These are phyloP conservation scores for Gossypium trilobum DNA, from an alignment of 441 rosid species.

Conservation along the genomic window DNA sequence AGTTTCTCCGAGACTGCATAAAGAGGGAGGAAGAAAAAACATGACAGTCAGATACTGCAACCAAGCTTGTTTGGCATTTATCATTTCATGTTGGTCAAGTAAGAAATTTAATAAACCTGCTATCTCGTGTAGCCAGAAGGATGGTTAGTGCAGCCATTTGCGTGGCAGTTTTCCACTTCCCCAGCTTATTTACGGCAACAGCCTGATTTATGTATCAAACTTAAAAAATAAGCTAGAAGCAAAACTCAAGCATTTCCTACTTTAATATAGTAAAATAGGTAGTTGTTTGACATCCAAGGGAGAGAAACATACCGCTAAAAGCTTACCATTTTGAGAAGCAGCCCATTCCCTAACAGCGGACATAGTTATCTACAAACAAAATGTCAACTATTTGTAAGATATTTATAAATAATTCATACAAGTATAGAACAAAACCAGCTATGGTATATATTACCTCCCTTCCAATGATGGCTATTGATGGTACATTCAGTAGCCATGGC, in stretches of 20 bases:
- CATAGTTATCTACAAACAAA: slow-evolving; percentile 76
- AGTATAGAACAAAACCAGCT: neutral
- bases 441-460: slow-evolving; percentile 59
- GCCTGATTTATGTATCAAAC: slow-evolving; percentile 39
- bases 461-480: slow-evolving; percentile 82
- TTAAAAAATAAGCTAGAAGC: neutral
- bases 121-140: slow-evolving; percentile 74
- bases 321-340: slow-evolving; percentile 71
- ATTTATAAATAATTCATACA: neutral
- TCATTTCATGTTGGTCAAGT: neutral
- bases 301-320: slow-evolving; percentile 50
- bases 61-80: neutral
- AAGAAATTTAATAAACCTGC: slow-evolving; percentile 31
- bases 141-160: slow-evolving; percentile 88
- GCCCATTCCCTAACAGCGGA: slow-evolving; percentile 98
- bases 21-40: neutral
- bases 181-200: slow-evolving; percentile 88
- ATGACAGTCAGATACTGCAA: slow-evolving; percentile 3
- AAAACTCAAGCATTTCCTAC: neutral
- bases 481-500: slow-evolving; percentile 78
- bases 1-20: slow-evolving; percentile 50
- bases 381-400: slow-evolving; percentile 14
- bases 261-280: neutral
- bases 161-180: slow-evolving; percentile 94
- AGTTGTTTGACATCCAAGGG: neutral